Evolutionary conservation across 768 basidiomycete genomes (phyloP).

Genomic region (Podaxis rugospora): DNA sequence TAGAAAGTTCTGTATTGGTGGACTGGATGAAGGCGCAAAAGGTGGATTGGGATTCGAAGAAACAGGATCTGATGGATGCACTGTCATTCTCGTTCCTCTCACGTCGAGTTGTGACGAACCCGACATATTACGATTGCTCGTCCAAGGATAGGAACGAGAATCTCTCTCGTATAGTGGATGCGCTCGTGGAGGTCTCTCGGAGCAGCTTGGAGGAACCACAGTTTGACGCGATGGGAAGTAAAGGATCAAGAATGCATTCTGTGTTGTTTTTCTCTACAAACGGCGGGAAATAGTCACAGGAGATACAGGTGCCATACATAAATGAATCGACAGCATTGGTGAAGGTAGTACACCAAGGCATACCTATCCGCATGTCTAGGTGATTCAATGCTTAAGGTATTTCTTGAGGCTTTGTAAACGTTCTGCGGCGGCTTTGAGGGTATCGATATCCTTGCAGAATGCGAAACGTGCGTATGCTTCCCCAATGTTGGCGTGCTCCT

Average conservation of each 20-base stretch:
- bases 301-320: not conserved
- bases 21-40: conserved; percentile 20
- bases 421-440: conserved; percentile 75
- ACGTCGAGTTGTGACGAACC: conserved; percentile 69
- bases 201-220: not conserved
- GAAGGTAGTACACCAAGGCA: not conserved
- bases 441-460: conserved; percentile 93
- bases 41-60: conserved; percentile 23
- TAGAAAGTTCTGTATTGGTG: conserved; percentile 44
- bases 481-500: conserved; percentile 80
- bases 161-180: conserved; percentile 70
- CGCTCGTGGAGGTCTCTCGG: conserved; percentile 23
- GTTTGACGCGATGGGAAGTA: not conserved
- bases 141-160: conserved; percentile 43
- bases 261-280: not conserved
- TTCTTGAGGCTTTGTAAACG: conserved; percentile 73
- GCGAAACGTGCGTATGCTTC: conserved; percentile 87
- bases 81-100: conserved; percentile 82
- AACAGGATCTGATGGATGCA: conserved; percentile 69
- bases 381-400: conserved; percentile 35
- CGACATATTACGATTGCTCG: conserved; percentile 73
- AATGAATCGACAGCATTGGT: not conserved
- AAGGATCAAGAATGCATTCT: not conserved
- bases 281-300: not conserved
- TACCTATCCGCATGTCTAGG: not conserved